Percentiles rank a stretch among this genome's conserved stretches.
Evolutionary conservation across 176 grass and related monocot species (phyloP).

Genomic region (Oryza glumipatula): DNA sequence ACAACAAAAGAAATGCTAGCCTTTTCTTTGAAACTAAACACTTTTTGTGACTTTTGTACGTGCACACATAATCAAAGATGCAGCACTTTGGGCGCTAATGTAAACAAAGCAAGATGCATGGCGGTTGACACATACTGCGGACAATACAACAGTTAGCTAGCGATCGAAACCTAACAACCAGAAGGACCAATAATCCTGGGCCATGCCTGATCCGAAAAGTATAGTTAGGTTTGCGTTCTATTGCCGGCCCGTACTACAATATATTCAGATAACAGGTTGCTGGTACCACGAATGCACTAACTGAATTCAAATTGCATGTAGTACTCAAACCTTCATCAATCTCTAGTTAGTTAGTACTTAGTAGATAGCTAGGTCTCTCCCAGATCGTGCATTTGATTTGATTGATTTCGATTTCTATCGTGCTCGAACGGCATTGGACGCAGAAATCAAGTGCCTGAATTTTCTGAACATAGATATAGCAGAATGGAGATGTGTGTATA

Average conservation of each 20-base stretch:
- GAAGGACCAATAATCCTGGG: not conserved
- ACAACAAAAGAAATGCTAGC: not conserved
- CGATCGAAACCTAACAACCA: not conserved
- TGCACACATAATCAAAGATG: not conserved
- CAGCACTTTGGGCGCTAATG: not conserved
- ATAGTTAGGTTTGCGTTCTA: not conserved
- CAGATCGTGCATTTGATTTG: not conserved
- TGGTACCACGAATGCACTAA: not conserved
- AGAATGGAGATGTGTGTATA: no score
- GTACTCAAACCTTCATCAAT: not conserved
- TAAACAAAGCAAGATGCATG: not conserved
- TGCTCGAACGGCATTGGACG: not conserved
- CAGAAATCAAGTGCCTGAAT: constrained; percentile 1
- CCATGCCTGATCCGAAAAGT: not conserved
- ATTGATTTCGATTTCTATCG: not conserved
- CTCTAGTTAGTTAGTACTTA: not conserved
- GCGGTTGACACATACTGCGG: not conserved
- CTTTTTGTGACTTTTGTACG: not conserved
- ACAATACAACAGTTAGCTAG: not conserved
- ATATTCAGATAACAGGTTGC: not conserved
- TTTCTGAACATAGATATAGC: not conserved
- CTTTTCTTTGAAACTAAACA: not conserved
- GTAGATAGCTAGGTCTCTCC: not conserved
- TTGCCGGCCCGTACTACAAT: not conserved
- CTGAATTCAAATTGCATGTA: not conserved